phyloP scores from a whole-genome alignment of 345 rosid genomes.

The Viola odorata region DNA sequence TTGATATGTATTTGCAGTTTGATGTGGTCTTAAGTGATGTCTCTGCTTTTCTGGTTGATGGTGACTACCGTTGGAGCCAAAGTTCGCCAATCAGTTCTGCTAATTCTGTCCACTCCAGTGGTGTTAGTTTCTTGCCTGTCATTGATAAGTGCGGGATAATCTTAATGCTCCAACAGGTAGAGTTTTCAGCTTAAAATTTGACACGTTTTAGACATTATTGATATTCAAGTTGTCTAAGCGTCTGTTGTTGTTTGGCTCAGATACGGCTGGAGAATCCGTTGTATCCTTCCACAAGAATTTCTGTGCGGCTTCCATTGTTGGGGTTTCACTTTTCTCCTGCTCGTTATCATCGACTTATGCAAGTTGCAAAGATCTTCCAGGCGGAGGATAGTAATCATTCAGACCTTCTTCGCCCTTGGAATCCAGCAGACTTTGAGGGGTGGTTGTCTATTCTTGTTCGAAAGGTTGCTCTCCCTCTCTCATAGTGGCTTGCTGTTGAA shows the following conservation, averaged over 20 bases:
- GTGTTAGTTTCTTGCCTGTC: constrained; percentile 67
- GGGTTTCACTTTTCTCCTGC: constrained; percentile 98
- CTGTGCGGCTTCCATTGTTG: constrained; percentile 78
- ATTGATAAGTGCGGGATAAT: constrained; percentile 87
- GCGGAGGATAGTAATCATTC: constrained; percentile 49
- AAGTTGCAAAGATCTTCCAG: constrained; percentile 70
- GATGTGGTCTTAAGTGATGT: constrained; percentile 90
- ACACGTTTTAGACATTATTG: too few relatives aligned
- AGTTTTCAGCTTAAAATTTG: constrained; percentile 7
- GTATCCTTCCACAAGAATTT: constrained; percentile 80
- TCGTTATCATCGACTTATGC: constrained; percentile 96
- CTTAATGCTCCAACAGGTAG: constrained; percentile 87
- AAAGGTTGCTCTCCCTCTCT: constrained; percentile 49
- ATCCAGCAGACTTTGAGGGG: constrained; percentile 91
- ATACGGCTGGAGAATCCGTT: constrained; percentile 70
- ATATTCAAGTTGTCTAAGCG: too few relatives aligned
- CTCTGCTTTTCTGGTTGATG: constrained; percentile 91
- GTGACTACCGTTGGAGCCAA: constrained; percentile 75
- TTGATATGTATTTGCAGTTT: constrained; percentile 77
- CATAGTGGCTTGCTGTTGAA: neutral
- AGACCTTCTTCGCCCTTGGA: constrained; percentile 62
- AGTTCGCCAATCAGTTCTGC: constrained; percentile 27
- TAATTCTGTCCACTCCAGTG: constrained; percentile 24
- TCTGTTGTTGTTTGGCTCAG: constrained; percentile 33
- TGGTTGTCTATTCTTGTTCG: constrained; percentile 72